Evolutionary conservation across 495 filamentous ascomycete genomes (phyloP), one percentile per base, ranked within the genome.

Genomic region (Neurospora sp.): DNA sequence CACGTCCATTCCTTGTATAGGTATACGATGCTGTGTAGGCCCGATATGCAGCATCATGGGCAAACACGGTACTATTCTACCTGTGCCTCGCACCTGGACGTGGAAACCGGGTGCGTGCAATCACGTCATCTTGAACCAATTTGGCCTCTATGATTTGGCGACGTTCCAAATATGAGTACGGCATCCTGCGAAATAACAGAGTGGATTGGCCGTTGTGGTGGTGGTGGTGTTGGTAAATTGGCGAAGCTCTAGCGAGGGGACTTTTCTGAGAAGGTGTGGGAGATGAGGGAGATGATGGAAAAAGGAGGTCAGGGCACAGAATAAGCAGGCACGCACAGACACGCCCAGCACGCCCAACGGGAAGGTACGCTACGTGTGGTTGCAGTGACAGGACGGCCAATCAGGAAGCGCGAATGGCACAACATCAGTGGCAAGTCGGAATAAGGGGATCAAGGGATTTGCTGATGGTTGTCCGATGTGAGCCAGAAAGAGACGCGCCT

Each of bases 351-450:
- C 46, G 46, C 46, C 46, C 48, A 59, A 20, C 48, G 46, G 46
- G 46, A 53, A 53, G 46, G 46, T 53, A 53, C 20, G 20, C 48
- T 59, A 59, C 48, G 20, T 59, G 48, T 59, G 20, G 20, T 27
- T 53, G 59, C 46, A 53, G 66, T 53, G 35, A 68, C 72, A 12
- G 11, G 22, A 69, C 5, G 18, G 20, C 37, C 42, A 22, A 75
- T 75, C 74, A 72, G 73, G 39, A 66, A 59, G 71, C 72, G 75
- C 76, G 74, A 78, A 22, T 46, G 71, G 66, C 71, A n/a, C 40
- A 16, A 70, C 35, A 16, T 0, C 16, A 18, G 42, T 20, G 70
- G 42, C 41, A 61, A 70, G 68, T 71, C n/a, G 41, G 35, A 35
- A 39, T 71, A 71, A 71, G 71, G 40, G 14, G 27, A 73, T 37